These are phyloP conservation scores for Protoeuglena noctilucae DNA, from an alignment of 139 green algal species.

Conservation along the genomic window DNA sequence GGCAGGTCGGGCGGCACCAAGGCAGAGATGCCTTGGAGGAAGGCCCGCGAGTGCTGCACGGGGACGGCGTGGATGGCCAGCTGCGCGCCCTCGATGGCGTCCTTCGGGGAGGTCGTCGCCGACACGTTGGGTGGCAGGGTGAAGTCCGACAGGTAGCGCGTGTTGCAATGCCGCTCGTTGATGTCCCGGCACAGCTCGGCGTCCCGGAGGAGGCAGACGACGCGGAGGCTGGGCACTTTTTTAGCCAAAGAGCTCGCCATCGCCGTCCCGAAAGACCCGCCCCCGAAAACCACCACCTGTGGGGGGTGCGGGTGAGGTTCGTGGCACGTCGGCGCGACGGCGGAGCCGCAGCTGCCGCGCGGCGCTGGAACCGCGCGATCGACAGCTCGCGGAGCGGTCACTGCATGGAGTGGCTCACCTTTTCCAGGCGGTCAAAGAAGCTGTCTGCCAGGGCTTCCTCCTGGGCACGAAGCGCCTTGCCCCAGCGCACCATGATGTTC, in stretches of 20 bases:
- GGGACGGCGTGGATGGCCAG: slow-evolving; percentile 86
- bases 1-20: slow-evolving; percentile 59
- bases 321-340: too few relatives aligned
- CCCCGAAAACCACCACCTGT: slow-evolving; percentile 90
- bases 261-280: slow-evolving; percentile 89
- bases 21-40: slow-evolving; percentile 50
- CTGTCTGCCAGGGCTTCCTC: too few relatives aligned
- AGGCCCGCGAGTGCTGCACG: slow-evolving; percentile 70
- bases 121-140: slow-evolving; percentile 68
- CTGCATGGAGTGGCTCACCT: too few relatives aligned
- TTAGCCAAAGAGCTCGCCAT: slow-evolving; percentile 69
- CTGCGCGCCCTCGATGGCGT: slow-evolving; percentile 58
- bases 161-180: slow-evolving; percentile 75
- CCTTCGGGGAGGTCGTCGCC: slow-evolving; percentile 45
- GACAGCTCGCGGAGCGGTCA: too few relatives aligned
- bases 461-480: too few relatives aligned
- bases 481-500: too few relatives aligned
- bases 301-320: too few relatives aligned
- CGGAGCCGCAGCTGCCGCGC: too few relatives aligned
- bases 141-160: slow-evolving; percentile 62
- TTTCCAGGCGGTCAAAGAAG: too few relatives aligned
- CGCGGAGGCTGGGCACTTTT: slow-evolving; percentile 61
- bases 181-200: slow-evolving; percentile 60
- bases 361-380: too few relatives aligned
- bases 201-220: slow-evolving; percentile 71